phyloP scores from a whole-genome alignment of 2,329 filamentous ascomycete genomes.

The Penicillium sp. region DNA sequence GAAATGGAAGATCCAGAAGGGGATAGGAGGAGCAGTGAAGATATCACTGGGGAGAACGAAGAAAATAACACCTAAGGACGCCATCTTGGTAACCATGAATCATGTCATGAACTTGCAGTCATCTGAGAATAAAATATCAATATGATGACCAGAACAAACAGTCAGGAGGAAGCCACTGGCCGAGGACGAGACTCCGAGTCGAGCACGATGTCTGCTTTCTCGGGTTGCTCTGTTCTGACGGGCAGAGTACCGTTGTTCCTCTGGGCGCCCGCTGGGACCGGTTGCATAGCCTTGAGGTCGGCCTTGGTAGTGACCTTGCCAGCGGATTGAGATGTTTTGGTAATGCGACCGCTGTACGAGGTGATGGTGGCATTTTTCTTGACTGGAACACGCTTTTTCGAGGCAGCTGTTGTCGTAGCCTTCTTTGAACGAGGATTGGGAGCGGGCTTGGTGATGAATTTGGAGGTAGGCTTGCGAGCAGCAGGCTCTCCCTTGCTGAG shows the following conservation, averaged over 20 bases:
- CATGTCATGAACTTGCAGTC: constrained; percentile 10
- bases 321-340: constrained; percentile 28
- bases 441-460: not conserved
- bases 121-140: constrained; percentile 1
- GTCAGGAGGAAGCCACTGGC: constrained; percentile 3
- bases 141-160: constrained; percentile 1
- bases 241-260: constrained; percentile 39
- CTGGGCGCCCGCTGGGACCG: constrained; percentile 34
- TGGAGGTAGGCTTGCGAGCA: not conserved
- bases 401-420: constrained; percentile 9
- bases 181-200: not conserved
- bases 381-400: constrained; percentile 4
- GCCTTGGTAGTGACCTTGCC: constrained; percentile 26
- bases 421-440: constrained; percentile 16
- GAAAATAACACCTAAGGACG: constrained; percentile 5
- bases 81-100: constrained; percentile 15
- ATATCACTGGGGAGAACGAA: constrained; percentile 5
- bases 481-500: constrained; percentile 25
- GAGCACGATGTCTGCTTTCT: not conserved
- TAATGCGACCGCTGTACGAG: constrained; percentile 29
- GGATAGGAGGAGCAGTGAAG: constrained; percentile 3
- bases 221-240: constrained; percentile 18
- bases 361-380: constrained; percentile 5
- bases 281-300: constrained; percentile 35
- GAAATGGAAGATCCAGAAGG: not conserved